Conservation (phyloP, 495 filamentous ascomycete species). For the Annulohypoxylon stygium region DNA sequence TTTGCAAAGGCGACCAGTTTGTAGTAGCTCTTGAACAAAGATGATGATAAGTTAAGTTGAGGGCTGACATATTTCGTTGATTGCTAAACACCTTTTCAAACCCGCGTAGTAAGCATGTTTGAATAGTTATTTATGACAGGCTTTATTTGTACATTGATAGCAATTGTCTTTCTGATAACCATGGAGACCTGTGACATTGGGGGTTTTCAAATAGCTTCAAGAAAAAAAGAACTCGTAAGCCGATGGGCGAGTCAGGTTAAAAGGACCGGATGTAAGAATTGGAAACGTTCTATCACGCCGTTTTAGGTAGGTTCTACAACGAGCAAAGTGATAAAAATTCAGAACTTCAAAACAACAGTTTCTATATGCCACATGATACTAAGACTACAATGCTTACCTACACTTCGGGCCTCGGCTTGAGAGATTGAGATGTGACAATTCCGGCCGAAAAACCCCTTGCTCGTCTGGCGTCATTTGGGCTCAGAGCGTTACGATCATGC, state of each 20-base stretch:
- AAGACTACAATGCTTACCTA: not conserved
- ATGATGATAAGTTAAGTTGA: conserved; percentile 31
- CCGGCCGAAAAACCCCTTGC: conserved; percentile 24
- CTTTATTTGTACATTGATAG: not conserved
- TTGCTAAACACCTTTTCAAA: not conserved
- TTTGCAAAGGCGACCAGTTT: conserved; percentile 30
- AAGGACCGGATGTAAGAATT: not conserved
- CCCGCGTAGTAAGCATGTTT: not conserved
- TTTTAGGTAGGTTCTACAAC: no score
- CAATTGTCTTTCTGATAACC: not conserved
- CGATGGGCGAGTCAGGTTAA: not conserved
- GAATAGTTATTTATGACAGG: no score
- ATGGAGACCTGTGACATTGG: not conserved
- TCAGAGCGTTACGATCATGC: conserved; percentile 37
- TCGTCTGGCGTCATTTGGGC: conserved; percentile 46
- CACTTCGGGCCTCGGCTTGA: conserved; percentile 18
- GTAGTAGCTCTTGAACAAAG: conserved; percentile 44
- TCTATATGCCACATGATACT: not conserved
- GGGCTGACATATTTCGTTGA: not conserved
- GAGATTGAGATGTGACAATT: conserved; percentile 7
- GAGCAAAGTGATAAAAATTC: not conserved
- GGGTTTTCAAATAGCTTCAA: conserved; percentile 1
- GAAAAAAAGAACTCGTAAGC: no score
- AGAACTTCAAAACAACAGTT: not conserved
- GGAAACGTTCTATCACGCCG: not conserved